phyloP scores from a whole-genome alignment of 192 early-diverging fungal species.

The Powellomyces hirtus region DNA sequence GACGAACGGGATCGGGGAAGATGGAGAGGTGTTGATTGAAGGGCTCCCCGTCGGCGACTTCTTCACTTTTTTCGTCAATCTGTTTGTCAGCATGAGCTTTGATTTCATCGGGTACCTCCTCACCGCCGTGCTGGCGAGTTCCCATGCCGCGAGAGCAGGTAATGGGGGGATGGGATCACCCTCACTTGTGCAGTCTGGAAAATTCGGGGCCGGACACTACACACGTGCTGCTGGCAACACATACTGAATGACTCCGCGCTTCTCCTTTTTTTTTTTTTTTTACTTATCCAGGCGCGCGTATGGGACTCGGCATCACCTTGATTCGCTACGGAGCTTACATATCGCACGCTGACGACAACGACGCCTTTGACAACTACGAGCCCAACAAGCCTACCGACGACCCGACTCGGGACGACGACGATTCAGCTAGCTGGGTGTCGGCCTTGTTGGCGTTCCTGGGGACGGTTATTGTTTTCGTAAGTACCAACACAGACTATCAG shows the following conservation, averaged over 20 bases:
- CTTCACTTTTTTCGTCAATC: constrained; percentile 75
- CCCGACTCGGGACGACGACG: constrained; percentile 38
- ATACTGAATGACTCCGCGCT: background rate
- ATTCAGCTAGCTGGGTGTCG: constrained; percentile 54
- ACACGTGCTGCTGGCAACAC: background rate
- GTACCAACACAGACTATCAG: background rate
- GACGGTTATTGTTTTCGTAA: constrained; percentile 62
- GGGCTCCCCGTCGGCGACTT: constrained; percentile 81
- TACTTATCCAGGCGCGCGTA: too few relatives aligned
- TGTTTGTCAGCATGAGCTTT: constrained; percentile 53
- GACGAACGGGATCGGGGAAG: constrained; percentile 58
- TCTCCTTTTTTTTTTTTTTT: background rate
- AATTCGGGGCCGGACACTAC: background rate
- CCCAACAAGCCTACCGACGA: constrained; percentile 5
- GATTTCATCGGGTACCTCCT: constrained; percentile 75
- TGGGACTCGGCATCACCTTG: constrained; percentile 34
- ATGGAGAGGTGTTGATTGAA: constrained; percentile 86
- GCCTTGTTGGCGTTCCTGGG: constrained; percentile 75
- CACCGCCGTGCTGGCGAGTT: constrained; percentile 84
- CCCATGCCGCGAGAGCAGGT: constrained; percentile 72
- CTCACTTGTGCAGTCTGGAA: background rate
- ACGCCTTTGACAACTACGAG: background rate
- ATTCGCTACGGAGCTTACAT: constrained; percentile 28
- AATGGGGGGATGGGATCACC: background rate
- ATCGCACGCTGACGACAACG: constrained; percentile 12